Conservation (phyloP, 331 rosid genomes). For the Ulmus americana region DNA sequence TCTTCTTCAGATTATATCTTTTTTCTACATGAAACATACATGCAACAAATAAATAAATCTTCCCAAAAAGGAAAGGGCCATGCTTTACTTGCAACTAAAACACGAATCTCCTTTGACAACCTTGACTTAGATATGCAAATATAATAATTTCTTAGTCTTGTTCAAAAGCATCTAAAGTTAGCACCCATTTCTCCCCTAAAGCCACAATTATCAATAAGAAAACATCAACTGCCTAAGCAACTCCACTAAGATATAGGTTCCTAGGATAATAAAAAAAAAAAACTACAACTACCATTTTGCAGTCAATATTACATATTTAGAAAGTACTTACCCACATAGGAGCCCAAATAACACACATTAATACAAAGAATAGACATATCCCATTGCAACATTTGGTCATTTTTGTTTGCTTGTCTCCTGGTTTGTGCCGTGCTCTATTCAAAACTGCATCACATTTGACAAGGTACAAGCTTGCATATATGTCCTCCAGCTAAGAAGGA, state of each 20-base stretch:
- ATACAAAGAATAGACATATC: constrained; percentile 77
- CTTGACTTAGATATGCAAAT: too few relatives aligned
- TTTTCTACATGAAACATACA: not conserved
- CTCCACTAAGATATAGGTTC: not conserved
- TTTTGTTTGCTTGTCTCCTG: constrained; percentile 75
- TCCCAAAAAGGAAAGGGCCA: too few relatives aligned
- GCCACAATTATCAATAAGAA: not conserved
- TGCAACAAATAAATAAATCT: not conserved
- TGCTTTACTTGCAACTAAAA: too few relatives aligned
- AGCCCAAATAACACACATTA: constrained; percentile 95
- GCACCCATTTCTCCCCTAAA: not conserved
- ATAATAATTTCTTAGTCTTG: too few relatives aligned
- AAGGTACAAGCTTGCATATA: constrained; percentile 91
- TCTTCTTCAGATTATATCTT: not conserved
- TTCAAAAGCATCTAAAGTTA: too few relatives aligned
- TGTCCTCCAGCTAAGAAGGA: constrained; percentile 80
- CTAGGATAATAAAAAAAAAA: not conserved
- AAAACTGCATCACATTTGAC: constrained; percentile 89
- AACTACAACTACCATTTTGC: constrained; percentile 1
- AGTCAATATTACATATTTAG: not conserved
- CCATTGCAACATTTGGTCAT: constrained; percentile 98
- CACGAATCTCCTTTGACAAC: too few relatives aligned
- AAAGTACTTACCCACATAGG: constrained; percentile 86
- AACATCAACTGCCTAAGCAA: not conserved
- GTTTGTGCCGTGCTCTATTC: constrained; percentile 87